Evolutionary conservation across 2,329 filamentous ascomycete genomes (phyloP).

Genomic region (Clonostachys rosea): DNA sequence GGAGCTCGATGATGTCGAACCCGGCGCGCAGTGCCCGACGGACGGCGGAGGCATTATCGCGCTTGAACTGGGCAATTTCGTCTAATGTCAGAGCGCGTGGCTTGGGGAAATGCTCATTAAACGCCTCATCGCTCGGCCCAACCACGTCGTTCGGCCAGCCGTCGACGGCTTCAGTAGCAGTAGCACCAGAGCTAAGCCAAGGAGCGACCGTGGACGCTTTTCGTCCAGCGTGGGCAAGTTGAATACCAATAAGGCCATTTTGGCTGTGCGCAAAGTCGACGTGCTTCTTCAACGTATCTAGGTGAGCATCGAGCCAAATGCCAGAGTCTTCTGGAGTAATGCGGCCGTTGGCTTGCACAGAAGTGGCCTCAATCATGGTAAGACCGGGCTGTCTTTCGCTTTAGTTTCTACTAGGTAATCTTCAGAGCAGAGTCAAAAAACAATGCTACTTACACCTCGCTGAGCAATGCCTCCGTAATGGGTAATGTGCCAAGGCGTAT

Average conservation of each 20-base stretch:
- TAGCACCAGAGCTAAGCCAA: constrained; percentile 57
- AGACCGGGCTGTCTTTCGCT: constrained; percentile 42
- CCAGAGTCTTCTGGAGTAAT: constrained; percentile 68
- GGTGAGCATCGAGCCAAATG: constrained; percentile 68
- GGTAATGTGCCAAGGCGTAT: constrained; percentile 67
- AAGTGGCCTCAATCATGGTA: constrained; percentile 64
- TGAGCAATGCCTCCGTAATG: constrained; percentile 70
- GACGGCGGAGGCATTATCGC: constrained; percentile 49
- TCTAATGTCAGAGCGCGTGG: constrained; percentile 61
- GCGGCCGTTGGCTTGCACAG: constrained; percentile 61
- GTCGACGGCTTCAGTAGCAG: constrained; percentile 40
- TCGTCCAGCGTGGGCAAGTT: constrained; percentile 70
- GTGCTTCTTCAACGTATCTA: constrained; percentile 50
- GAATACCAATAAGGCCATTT: constrained; percentile 63
- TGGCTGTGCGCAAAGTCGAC: constrained; percentile 54
- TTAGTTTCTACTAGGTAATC: constrained; percentile 11
- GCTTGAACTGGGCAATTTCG: constrained; percentile 63
- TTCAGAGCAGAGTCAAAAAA: not conserved
- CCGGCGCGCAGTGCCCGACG: constrained; percentile 58
- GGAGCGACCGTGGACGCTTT: constrained; percentile 52
- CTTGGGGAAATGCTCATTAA: constrained; percentile 49
- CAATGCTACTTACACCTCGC: constrained; percentile 44
- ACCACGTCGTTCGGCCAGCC: constrained; percentile 50
- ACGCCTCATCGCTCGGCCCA: constrained; percentile 43
- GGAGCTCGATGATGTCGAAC: constrained; percentile 67